Evolutionary conservation across 2,329 filamentous ascomycete species (phyloP), one percentile per base, ranked within the genome.

Genomic region (Phyllosticta capitalensis): DNA sequence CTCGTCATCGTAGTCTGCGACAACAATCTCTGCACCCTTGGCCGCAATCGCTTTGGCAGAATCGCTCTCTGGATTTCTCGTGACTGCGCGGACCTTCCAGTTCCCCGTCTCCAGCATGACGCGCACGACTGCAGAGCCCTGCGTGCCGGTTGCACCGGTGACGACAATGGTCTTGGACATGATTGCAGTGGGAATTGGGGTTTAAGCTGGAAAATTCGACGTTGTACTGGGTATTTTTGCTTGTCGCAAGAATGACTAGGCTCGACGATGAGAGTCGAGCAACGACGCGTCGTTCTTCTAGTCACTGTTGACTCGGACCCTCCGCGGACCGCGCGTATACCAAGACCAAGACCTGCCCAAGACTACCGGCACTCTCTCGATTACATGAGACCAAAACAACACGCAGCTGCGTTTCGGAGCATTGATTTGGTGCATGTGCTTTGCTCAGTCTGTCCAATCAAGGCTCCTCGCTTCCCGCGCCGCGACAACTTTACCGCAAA

Each of bases 131-230:
- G 62, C 62, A 5, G 64, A 65, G 22, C 67, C 67, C 45, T 67
- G 66, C 5, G 60, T 70, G 33, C 68, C 66, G 0, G 68, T 70
- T 5, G 67, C 68, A 10, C 68, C 68, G 0, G 66, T 67, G 1
- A 70, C 66, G 14, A 65, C 68, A 12, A 70, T 65, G 22, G 62
- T 66, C 52, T 53, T 60, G 6, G 58, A 9, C 58, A 60, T 60
- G 12, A 48, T 53, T 22, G 12, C 3, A 26, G 7, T 26, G 7
- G 24, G 24, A 26, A 26, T 26, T 26, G 24, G 7, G 7, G 24
- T 3, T 26, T 3, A 26, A 7, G 7, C 14, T 7, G 4, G 17
- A 14, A 38, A 10, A 38, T 38, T 38, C 7, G 14, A 38, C 10
- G 30, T 38, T 7, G 24, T 7, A 4, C 24, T 26, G 24, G 12